These are phyloP conservation scores for Phytophthora podocarpi DNA, from an alignment of 352 stramenopile genomes.

Conservation along the genomic window DNA sequence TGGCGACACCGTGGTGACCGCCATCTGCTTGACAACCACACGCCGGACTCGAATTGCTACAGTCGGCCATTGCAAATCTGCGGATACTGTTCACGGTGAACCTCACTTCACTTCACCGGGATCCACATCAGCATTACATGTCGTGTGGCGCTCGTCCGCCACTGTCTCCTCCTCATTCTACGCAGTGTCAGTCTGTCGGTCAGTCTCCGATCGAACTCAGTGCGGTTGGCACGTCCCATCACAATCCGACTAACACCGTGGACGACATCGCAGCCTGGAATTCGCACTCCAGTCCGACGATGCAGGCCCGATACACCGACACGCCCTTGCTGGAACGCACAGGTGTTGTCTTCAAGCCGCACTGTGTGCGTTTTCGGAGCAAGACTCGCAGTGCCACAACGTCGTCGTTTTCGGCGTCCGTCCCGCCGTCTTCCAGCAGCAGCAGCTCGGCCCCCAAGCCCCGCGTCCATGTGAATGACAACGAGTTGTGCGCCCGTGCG, in stretches of 20 bases:
- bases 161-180: conserved; percentile 7
- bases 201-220: conserved; percentile 1
- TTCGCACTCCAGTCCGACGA: conserved; percentile 1
- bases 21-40: conserved; percentile 10
- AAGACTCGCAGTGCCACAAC: conserved; percentile 14
- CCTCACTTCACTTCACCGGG: too few species aligned
- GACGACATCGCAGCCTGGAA: too few species aligned
- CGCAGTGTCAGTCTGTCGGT: too few species aligned
- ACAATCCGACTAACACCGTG: conserved; percentile 15
- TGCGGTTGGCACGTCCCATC: conserved; percentile 5
- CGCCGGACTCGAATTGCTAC: conserved; percentile 5
- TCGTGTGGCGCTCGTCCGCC: conserved; percentile 5
- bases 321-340: conserved; percentile 16
- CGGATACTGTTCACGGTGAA: too few species aligned
- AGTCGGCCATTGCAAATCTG: conserved; percentile 15
- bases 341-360: conserved; percentile 2
- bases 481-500: conserved; percentile 33
- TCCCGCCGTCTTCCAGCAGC: conserved; percentile 11
- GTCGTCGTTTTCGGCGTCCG: conserved; percentile 16
- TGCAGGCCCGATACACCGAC: conserved; percentile 13
- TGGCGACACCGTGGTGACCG: neutral
- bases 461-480: conserved; percentile 38
- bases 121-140: too few species aligned
- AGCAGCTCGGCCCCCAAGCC: conserved; percentile 8
- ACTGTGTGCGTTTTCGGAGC: conserved; percentile 15